Evolutionary conservation across 164 flowering plant species (phyloP).

Genomic region (Chloranthus sessilifolius): DNA sequence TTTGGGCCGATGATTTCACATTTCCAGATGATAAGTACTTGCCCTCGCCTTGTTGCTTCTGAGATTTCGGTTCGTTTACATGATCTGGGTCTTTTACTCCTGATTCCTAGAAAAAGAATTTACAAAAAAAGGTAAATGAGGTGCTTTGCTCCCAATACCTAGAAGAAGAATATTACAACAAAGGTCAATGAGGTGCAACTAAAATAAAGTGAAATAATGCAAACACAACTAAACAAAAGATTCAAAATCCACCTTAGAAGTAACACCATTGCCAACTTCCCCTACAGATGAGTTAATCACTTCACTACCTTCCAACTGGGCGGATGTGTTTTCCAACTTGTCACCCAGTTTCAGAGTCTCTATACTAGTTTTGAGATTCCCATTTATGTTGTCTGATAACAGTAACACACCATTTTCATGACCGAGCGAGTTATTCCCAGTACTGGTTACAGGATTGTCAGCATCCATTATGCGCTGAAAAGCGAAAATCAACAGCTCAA

Average conservation of each 20-base stretch:
- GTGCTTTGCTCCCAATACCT: constrained; percentile 36
- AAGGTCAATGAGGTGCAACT: not conserved
- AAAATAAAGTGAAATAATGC: constrained; percentile 1
- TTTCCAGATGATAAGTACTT: constrained; percentile 15
- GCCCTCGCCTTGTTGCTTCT: constrained; percentile 30
- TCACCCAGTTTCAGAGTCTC: constrained; percentile 20
- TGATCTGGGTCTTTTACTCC: constrained; percentile 21
- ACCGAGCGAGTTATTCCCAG: constrained; percentile 22
- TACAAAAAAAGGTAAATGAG: not conserved
- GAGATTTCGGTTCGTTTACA: constrained; percentile 22
- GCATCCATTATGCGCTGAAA: constrained; percentile 41
- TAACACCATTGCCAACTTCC: constrained; percentile 17
- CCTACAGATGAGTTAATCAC: constrained; percentile 11
- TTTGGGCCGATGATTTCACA: constrained; percentile 37
- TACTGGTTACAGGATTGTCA: constrained; percentile 15
- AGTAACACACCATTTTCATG: constrained; percentile 35
- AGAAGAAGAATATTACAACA: constrained; percentile 6
- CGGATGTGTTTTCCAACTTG: constrained; percentile 13
- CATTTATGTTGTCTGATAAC: constrained; percentile 18
- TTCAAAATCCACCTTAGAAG: constrained; percentile 27
- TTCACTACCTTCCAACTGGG: constrained; percentile 22
- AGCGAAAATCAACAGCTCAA: constrained; percentile 8
- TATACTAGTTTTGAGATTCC: constrained; percentile 6
- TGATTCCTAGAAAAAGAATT: constrained; percentile 40
- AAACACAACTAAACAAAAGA: not conserved